Conservation (phyloP, 1,284 basidiomycete genomes). For the Flammula alnicola region DNA sequence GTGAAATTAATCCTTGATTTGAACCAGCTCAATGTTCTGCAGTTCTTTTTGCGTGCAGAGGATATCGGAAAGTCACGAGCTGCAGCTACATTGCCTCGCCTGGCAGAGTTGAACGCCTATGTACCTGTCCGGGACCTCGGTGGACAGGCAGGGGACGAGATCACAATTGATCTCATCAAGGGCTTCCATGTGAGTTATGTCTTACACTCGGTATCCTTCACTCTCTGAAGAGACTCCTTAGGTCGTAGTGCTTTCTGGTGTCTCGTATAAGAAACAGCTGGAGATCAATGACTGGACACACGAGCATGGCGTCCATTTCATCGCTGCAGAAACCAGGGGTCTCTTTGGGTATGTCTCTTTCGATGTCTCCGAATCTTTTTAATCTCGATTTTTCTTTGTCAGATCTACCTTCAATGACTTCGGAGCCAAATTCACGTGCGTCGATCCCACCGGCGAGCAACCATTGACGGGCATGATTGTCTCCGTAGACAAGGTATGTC, state of each 20-base stretch:
- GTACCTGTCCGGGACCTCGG: conserved; percentile 88
- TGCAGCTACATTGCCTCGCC: conserved; percentile 83
- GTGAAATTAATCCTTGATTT: conserved; percentile 1
- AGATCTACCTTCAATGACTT: conserved; percentile 98
- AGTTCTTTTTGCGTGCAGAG: conserved; percentile 94
- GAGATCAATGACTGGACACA: conserved; percentile 97
- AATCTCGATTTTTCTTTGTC: conserved; percentile 21
- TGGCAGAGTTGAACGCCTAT: conserved; percentile 96
- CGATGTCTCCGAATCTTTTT: neutral
- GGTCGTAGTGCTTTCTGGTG: conserved; percentile 91
- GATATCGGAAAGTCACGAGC: conserved; percentile 92
- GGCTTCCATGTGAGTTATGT: conserved; percentile 80
- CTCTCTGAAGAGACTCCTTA: conserved; percentile 34
- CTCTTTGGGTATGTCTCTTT: conserved; percentile 81
- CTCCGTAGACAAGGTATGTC: conserved; percentile 77
- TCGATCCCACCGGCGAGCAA: conserved; percentile 95
- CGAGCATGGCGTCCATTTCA: conserved; percentile 88
- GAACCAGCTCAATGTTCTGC: conserved; percentile 2
- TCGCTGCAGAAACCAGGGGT: conserved; percentile 91
- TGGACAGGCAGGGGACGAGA: conserved; percentile 70
- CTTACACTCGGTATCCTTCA: conserved; percentile 2
- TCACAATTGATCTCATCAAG: conserved; percentile 80
- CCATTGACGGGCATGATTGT: conserved; percentile 96
- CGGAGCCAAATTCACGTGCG: conserved; percentile 91
- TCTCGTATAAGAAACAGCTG: conserved; percentile 80